These are phyloP conservation scores for Thamnidium elegans DNA, from an alignment of 192 early-diverging fungal genomes.

Conservation along the genomic window DNA sequence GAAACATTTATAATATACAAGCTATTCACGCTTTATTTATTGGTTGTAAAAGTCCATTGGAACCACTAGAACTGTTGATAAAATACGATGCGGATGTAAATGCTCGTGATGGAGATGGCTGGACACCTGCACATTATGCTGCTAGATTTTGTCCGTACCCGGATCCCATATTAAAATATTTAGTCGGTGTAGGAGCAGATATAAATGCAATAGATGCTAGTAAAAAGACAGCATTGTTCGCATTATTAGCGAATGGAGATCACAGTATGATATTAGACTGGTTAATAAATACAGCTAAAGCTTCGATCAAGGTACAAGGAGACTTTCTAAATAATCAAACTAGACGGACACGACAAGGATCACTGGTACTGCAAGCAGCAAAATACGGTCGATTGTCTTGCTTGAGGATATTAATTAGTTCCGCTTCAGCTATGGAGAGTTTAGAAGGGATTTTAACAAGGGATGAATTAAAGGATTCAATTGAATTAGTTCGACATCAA, in stretches of 20 bases:
- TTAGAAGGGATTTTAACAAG: constrained; percentile 3
- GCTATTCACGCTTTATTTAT: constrained; percentile 19
- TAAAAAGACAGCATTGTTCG: constrained; percentile 29
- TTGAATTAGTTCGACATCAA: constrained; percentile 15
- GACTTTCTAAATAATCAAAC: constrained; percentile 25
- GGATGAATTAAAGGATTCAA: constrained; percentile 4
- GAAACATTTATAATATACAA: constrained; percentile 28
- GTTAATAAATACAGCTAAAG: constrained; percentile 18
- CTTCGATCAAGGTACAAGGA: constrained; percentile 11
- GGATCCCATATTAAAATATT: constrained; percentile 14
- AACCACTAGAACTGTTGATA: constrained; percentile 12
- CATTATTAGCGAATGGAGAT: constrained; percentile 35
- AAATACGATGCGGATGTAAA: constrained; percentile 53
- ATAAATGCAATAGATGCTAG: constrained; percentile 26
- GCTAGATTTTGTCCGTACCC: constrained; percentile 27
- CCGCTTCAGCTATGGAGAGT: constrained; percentile 3
- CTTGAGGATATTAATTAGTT: constrained; percentile 15
- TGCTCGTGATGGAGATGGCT: constrained; percentile 60
- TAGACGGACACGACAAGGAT: constrained; percentile 12
- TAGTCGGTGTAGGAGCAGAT: constrained; percentile 30
- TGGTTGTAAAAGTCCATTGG: constrained; percentile 15
- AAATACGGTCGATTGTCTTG: constrained; percentile 30
- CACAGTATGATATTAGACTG: constrained; percentile 12
- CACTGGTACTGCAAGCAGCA: constrained; percentile 30
- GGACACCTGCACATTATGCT: constrained; percentile 51